Evolutionary conservation across 768 basidiomycete genomes (phyloP), one percentile per base, ranked within the genome.

Genomic region (Lanmaoa pseudosensibilis): DNA sequence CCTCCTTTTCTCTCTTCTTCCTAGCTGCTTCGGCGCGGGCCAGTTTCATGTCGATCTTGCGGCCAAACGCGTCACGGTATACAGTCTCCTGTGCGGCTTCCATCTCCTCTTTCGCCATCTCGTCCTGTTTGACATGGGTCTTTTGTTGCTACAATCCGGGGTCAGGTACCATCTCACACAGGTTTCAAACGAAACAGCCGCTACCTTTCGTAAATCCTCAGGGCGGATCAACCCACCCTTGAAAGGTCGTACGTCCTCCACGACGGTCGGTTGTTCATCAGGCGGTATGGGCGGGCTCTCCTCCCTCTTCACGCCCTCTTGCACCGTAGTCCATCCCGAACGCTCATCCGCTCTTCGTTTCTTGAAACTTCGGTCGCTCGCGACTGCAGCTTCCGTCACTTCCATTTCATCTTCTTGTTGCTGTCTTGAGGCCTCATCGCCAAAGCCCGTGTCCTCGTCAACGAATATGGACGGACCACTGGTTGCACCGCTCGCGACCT

Each of bases 11-110:
- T 21, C 92, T 80, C 66, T 94, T 93, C 71, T 82, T 70, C 61
- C 86, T 77, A 41, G 88, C 88, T 32, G 92, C 92, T 65, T 95
- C 94, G 15, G 92, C 95, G 54, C 81, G 83, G 30, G 87, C 89
- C 2, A 88, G 82, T 68, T 91, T 92, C 50, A 90, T 83, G 64
- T 98, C 94, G 49, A 98, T 90, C 77, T 89, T 90, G 67, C 87
- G 82, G 36, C 97, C 97, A 18, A 83, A 80, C 16, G 87, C 77
- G 71, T 98, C 96, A 67, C 97, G 92, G 72, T 99, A 97, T 13
- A 99, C 84, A 1, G 97, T 99, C 70, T 94, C 92, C 68, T 92
- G 86, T 5, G 87, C 86, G 8, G 80, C 80, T 8, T 82, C 82
- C 52, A 78, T 76, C 61, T 85, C 84, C 23, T 71, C 66, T 36